phyloP scores from a whole-genome alignment of 2,329 filamentous ascomycete species.

The Fusarium longipes region DNA sequence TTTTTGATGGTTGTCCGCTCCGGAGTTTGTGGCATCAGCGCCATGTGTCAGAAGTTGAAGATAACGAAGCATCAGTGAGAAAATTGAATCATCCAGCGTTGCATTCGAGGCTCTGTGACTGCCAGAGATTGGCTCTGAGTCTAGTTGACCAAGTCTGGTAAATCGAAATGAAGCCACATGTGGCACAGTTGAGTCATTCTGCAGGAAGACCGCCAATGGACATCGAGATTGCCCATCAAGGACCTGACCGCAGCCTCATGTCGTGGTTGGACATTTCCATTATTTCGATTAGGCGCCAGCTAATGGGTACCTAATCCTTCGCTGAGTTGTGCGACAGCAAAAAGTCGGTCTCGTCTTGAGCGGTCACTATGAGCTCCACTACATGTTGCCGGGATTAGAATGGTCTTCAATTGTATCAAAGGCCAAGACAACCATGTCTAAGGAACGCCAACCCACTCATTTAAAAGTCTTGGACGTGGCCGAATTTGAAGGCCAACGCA shows the following conservation, averaged over 20 bases:
- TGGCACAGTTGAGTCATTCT: conserved; percentile 26
- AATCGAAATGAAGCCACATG: conserved; percentile 25
- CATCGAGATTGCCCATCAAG: conserved; percentile 32
- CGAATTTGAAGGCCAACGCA: conserved; percentile 28
- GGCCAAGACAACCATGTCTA: conserved; percentile 26
- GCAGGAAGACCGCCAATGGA: conserved; percentile 19
- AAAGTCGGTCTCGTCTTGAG: conserved; percentile 44
- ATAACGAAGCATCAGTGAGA: conserved; percentile 7
- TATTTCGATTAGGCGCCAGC: conserved; percentile 37
- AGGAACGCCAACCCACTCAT: conserved; percentile 21
- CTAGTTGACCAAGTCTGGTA: conserved; percentile 9
- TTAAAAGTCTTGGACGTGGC: conserved; percentile 22
- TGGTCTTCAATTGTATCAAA: conserved; percentile 31
- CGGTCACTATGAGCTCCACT: conserved; percentile 41
- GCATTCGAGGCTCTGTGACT: conserved; percentile 18
- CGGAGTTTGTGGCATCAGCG: background rate
- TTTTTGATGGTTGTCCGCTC: background rate
- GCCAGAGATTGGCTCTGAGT: conserved; percentile 8
- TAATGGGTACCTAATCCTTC: conserved; percentile 38
- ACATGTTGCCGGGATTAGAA: conserved; percentile 21
- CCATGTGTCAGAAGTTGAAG: conserved; percentile 13
- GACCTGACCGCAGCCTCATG: conserved; percentile 40
- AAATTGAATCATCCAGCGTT: conserved; percentile 16
- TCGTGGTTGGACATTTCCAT: conserved; percentile 34
- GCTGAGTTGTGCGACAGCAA: conserved; percentile 32